phyloP scores from a whole-genome alignment of 208 protist genomes.

The Endotrypanum monterogeii region DNA sequence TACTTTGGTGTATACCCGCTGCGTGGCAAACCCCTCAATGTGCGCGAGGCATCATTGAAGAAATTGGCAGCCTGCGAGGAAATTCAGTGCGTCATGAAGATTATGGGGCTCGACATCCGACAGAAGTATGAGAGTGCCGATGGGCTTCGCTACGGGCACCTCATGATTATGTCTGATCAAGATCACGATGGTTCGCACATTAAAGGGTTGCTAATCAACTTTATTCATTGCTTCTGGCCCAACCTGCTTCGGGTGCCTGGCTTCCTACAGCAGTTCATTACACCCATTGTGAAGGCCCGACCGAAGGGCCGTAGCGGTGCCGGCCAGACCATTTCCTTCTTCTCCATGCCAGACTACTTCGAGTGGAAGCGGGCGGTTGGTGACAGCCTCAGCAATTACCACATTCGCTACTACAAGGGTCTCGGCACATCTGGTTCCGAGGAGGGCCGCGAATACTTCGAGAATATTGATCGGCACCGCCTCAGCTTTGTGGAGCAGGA shows the following conservation, averaged over 20 bases:
- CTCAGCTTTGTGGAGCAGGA: constrained; percentile 94
- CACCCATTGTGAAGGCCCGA: constrained; percentile 99
- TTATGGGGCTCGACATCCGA: constrained; percentile 95
- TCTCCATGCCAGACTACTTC: constrained; percentile 99
- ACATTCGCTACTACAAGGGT: constrained; percentile 99
- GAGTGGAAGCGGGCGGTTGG: constrained; percentile 92
- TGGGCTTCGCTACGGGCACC: constrained; percentile 98
- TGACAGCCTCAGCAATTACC: constrained; percentile 86
- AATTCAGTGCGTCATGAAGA: constrained; percentile 95
- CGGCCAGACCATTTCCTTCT: constrained; percentile 94
- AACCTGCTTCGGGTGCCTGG: constrained; percentile 94
- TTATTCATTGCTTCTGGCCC: constrained; percentile 99
- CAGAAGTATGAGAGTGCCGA: constrained; percentile 90
- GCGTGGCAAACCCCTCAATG: constrained; percentile 99
- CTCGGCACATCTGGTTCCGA: constrained; percentile 95
- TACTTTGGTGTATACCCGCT: constrained; percentile 99
- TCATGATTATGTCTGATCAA: constrained; percentile 99
- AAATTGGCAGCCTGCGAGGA: constrained; percentile 97
- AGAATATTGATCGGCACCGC: constrained; percentile 96
- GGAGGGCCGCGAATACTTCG: constrained; percentile 99
- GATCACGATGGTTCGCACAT: constrained; percentile 99
- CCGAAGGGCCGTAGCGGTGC: constrained; percentile 77
- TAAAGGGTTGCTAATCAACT: constrained; percentile 99
- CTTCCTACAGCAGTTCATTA: constrained; percentile 99
- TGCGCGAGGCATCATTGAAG: constrained; percentile 96